Percentiles rank a stretch among this genome's conserved stretches.
These are phyloP conservation scores for Syzygium aromaticum DNA, from an alignment of 345 rosid species.

Conservation along the genomic window DNA sequence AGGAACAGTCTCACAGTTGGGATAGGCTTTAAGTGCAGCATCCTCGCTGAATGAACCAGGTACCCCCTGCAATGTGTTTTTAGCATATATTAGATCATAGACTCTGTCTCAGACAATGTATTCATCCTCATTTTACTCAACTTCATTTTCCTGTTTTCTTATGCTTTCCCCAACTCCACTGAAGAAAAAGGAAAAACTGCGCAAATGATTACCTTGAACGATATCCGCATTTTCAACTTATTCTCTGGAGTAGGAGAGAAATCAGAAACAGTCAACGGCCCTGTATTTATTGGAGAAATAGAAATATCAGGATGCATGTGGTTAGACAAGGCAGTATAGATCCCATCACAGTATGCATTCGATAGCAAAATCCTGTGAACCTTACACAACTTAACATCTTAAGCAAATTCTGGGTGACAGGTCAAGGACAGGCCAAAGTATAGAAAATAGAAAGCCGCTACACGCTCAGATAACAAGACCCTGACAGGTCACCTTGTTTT, in stretches of 20 bases:
- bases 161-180: not conserved
- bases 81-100: not conserved
- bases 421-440: not conserved
- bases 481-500: not conserved
- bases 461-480: not conserved
- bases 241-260: conserved; percentile 17
- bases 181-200: not conserved
- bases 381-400: not conserved
- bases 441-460: not conserved
- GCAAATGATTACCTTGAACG: conserved; percentile 29
- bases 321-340: not conserved
- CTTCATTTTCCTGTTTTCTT: not conserved
- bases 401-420: not conserved
- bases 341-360: not conserved
- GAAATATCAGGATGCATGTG: not conserved
- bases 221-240: conserved; percentile 29
- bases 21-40: conserved; percentile 62
- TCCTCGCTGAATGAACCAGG: conserved; percentile 49
- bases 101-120: not conserved
- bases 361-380: not conserved
- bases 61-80: conserved; percentile 26
- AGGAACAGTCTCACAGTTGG: conserved; percentile 48
- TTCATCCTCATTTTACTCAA: not conserved
- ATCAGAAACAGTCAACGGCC: conserved; percentile 43
- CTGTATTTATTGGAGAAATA: conserved; percentile 13